A percentile compares a stretch with the other conserved stretches of the same genome.
Conservation (phyloP, 345 rosid species). For the Firmiana major region DNA sequence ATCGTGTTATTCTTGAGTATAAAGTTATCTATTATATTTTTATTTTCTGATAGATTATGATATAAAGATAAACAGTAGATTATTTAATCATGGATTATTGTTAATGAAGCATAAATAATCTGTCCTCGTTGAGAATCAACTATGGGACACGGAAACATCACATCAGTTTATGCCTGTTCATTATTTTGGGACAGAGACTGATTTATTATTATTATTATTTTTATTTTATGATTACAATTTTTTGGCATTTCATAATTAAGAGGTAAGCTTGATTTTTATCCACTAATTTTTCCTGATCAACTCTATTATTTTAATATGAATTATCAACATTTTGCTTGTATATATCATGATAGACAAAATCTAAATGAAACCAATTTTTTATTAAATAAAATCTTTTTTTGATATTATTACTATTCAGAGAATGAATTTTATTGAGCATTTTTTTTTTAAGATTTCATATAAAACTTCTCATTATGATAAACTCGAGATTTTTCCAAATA, state of each 20-base stretch:
- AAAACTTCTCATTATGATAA: neutral
- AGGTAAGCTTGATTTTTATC: neutral
- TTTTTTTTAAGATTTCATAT: too few species aligned
- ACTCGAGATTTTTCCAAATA: neutral
- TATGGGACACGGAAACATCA: constrained; percentile 10
- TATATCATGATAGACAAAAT: neutral
- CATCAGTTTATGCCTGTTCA: neutral
- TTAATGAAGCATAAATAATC: neutral
- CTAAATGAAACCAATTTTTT: too few species aligned
- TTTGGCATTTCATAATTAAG: too few species aligned
- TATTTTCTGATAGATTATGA: too few species aligned
- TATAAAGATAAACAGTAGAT: neutral
- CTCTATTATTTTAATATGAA: neutral
- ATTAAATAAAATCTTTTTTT: too few species aligned
- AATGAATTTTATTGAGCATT: too few species aligned
- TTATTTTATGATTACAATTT: neutral
- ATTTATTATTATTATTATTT: too few species aligned
- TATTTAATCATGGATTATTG: neutral
- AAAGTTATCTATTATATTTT: too few species aligned
- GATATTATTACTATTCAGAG: too few species aligned
- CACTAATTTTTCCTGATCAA: neutral
- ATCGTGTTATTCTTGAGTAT: too few species aligned
- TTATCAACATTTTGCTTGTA: neutral
- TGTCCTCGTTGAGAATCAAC: too few species aligned
- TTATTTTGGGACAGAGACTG: neutral